Conservation (phyloP, 2,329 filamentous ascomycete species). For the Whalleya microplaca region DNA sequence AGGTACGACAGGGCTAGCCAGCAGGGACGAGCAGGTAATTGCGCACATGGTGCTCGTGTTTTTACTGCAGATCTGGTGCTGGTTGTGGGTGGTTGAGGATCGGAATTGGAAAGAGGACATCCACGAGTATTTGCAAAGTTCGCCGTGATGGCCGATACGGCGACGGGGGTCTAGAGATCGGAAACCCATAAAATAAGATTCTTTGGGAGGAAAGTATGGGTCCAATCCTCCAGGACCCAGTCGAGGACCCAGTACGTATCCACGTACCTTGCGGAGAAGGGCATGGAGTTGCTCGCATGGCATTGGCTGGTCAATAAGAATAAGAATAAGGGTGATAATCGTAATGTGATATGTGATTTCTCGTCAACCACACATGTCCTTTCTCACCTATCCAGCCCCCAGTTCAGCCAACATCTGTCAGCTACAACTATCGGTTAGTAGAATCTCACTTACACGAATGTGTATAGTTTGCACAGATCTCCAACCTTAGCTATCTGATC, state of each 20-base stretch:
- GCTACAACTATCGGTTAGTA: too few species aligned
- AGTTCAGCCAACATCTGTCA: too few species aligned
- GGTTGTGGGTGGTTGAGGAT: slow-evolving; percentile 14
- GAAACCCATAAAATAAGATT: slow-evolving; percentile 36
- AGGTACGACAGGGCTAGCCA: background rate
- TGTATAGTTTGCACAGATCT: too few species aligned
- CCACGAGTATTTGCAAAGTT: slow-evolving; percentile 8
- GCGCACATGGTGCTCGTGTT: background rate
- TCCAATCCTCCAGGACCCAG: slow-evolving; percentile 10
- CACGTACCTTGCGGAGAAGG: background rate
- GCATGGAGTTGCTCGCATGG: background rate
- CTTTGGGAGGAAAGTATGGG: slow-evolving; percentile 23
- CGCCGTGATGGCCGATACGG: slow-evolving; percentile 23
- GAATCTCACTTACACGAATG: too few species aligned
- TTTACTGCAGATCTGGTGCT: slow-evolving; percentile 9
- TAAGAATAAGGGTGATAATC: background rate
- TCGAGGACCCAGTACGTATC: slow-evolving; percentile 6
- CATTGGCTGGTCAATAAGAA: background rate
- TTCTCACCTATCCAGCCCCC: too few species aligned
- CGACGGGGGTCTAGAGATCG: slow-evolving; percentile 32
- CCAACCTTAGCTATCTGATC: too few species aligned
- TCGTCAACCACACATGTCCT: background rate
- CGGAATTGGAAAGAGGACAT: slow-evolving; percentile 19
- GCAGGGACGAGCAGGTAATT: background rate
- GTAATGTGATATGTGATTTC: background rate